Percentiles rank a stretch among this genome's conserved stretches.
Conservation (phyloP, 306 rosid genomes). For the Albizia julibrissin region DNA sequence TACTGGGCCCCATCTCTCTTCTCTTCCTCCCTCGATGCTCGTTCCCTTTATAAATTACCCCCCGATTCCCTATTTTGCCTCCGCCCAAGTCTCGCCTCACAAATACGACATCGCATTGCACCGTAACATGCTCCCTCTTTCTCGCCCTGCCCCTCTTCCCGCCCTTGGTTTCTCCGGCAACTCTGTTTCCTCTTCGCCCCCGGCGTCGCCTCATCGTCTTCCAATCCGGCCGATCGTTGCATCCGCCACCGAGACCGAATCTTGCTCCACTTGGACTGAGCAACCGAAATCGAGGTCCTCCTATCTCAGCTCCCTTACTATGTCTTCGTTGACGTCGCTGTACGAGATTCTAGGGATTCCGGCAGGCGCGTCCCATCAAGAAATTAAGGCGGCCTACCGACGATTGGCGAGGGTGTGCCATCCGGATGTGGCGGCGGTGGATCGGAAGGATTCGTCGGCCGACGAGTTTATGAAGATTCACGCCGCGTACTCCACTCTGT, state of each 20-base stretch:
- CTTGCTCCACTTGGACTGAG: constrained; percentile 46
- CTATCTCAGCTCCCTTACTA: constrained; percentile 32
- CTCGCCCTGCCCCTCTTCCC: constrained; percentile 32
- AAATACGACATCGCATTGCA: not conserved
- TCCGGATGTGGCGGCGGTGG: constrained; percentile 78
- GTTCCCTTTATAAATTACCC: constrained; percentile 9
- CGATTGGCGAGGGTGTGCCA: constrained; percentile 74
- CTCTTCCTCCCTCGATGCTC: not conserved
- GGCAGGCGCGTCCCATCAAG: constrained; percentile 67
- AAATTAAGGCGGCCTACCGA: constrained; percentile 84
- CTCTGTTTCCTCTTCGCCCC: constrained; percentile 5
- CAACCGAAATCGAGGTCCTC: constrained; percentile 38
- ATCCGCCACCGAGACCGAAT: constrained; percentile 45
- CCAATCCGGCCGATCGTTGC: constrained; percentile 25
- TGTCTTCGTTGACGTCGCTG: constrained; percentile 51
- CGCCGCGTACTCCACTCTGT: constrained; percentile 79
- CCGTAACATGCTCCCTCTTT: constrained; percentile 17
- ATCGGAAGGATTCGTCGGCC: constrained; percentile 63
- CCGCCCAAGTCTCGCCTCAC: constrained; percentile 9
- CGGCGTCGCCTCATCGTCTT: not conserved
- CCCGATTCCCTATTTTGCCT: not conserved
- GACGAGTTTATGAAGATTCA: constrained; percentile 77
- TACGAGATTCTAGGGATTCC: constrained; percentile 81
- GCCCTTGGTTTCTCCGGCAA: constrained; percentile 21
- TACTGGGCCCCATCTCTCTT: not conserved